Evolutionary conservation across 441 rosid genomes (phyloP), one percentile per base, ranked within the genome.

Genomic region (Arabidopsis lyrata): DNA sequence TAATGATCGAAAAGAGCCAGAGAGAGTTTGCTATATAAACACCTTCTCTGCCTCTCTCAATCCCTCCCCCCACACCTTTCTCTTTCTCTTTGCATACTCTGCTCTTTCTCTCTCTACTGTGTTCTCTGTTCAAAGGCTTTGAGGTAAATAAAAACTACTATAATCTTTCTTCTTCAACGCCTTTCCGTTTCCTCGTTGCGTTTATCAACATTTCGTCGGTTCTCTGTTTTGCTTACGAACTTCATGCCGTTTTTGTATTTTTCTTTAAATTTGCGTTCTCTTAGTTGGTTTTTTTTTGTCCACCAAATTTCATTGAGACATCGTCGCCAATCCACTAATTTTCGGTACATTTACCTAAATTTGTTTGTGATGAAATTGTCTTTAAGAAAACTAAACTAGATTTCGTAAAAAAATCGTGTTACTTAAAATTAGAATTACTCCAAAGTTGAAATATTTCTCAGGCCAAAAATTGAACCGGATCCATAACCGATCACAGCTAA

Each of bases 61-160:
- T 72, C 82, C 82, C 81, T 88, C 66, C 90, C 89, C 88, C 88
- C 83, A 29, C 78, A 42, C 74, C 77, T 70, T 48, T 32, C 62
- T 63, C 69, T 65, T 59, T 77, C 59, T 63, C 67, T 77, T 3
- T 36, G 12, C 18, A 44, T 44, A 6, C 49, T 34, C 42, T 53
- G 44, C 49, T 49, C 55, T 61, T 35, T 59, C 66, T 72, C 78
- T 65, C 66, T 74, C 12, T 49, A 16, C 7, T 48, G 13, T 64
- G 58, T 66, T 59, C 63, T 59, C 63, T 44, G 75, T 36, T 70
- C 10, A 9, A 71, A 49, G 16, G 41, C 78, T 77, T 77, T 3
- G 76, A 71, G 88, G 67, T 73, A 47, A 63, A 44, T 73, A 47
- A 63, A 44, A 31, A 34, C n/a, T 10, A 4, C 65, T 50, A 24